phyloP scores from a whole-genome alignment of 768 basidiomycete species.

The Suillus occidentalis region DNA sequence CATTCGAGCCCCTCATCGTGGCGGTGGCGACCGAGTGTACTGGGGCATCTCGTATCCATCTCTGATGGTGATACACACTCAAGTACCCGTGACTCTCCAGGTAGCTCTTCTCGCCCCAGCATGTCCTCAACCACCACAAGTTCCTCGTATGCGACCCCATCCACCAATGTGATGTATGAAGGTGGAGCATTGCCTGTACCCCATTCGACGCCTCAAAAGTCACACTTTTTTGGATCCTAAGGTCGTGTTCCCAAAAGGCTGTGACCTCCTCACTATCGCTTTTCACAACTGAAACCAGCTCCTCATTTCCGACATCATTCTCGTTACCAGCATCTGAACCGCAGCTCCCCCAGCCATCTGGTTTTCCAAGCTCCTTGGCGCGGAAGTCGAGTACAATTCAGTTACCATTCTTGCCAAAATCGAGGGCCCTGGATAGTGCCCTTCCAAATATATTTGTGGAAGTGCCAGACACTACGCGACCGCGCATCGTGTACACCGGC shows the following conservation, averaged over 20 bases:
- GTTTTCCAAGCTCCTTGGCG: slow-evolving; percentile 29
- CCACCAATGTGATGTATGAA: slow-evolving; percentile 38
- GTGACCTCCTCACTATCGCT: slow-evolving; percentile 33
- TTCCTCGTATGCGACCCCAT: slow-evolving; percentile 42
- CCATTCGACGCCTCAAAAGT: slow-evolving; percentile 37
- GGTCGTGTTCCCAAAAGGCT: slow-evolving; percentile 28
- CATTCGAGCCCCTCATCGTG: slow-evolving; percentile 33
- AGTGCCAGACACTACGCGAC: slow-evolving; percentile 27
- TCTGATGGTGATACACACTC: slow-evolving; percentile 45
- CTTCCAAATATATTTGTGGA: slow-evolving; percentile 24
- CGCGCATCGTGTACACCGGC: slow-evolving; percentile 29
- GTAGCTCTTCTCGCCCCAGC: slow-evolving; percentile 53
- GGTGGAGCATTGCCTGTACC: slow-evolving; percentile 38
- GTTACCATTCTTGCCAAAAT: slow-evolving; percentile 30
- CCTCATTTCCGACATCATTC: slow-evolving; percentile 38
- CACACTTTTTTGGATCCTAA: slow-evolving; percentile 35
- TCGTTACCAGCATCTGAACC: slow-evolving; percentile 40
- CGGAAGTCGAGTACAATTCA: slow-evolving; percentile 32
- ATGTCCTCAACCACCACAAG: slow-evolving; percentile 61
- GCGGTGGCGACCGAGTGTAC: slow-evolving; percentile 64
- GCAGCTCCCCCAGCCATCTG: slow-evolving; percentile 40
- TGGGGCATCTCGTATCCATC: slow-evolving; percentile 59
- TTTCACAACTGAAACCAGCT: slow-evolving; percentile 28
- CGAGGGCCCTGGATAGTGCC: slow-evolving; percentile 14
- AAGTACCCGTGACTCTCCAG: slow-evolving; percentile 40